Base-by-base conservation (phyloP, 495 filamentous ascomycete genomes). In the Thozetella sp. region DNA sequence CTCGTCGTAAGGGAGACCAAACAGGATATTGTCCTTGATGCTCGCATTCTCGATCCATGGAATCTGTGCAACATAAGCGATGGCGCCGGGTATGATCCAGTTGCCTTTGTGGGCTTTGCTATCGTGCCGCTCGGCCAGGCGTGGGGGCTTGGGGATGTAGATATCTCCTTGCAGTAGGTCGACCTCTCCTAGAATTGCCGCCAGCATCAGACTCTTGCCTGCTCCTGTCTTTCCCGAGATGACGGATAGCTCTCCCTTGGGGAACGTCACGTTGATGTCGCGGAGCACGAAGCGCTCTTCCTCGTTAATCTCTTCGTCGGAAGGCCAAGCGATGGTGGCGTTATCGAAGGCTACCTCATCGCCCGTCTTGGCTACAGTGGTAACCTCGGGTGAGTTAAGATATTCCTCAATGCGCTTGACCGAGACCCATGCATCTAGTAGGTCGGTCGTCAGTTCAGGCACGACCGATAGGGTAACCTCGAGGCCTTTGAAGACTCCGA, bases 1-100 rank as follows among this genome's bases (percentile, higher is more conserved):
- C 40, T 80, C 69, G 56, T 91, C 82, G 53, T 75, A 87, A 1
- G 91, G 90, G 10, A 93, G 74, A 17, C 90, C 90, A 62, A 93
- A 90, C 0, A 91, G 66, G 51, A 95, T 89, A 57, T 92, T 92
- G 19, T 90, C 85, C 58, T 80, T 86, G 62, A 95, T 87, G 6
- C 82, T 90, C 0, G 89, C 89, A 62, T 93, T 93, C 61, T 93
- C 91, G 58, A 95, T 92, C 91, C 91, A 95, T 0, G 91, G 91
- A 19, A 88, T 91, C 68, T 95, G 91, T 4, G 89, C 86, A 25
- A 95, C 90, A 67, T 88, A 95, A 0, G 90, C 90, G 51, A 92
- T 84, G 0, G 85, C 78, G 1, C 79, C 78, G 17, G 88, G 84
- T 22, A 92, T 79, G 53, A 90, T 85, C 90, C 90, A 93, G 54